These are phyloP conservation scores for Globisporangium polare DNA, from an alignment of 352 stramenopile species.

Conservation along the genomic window DNA sequence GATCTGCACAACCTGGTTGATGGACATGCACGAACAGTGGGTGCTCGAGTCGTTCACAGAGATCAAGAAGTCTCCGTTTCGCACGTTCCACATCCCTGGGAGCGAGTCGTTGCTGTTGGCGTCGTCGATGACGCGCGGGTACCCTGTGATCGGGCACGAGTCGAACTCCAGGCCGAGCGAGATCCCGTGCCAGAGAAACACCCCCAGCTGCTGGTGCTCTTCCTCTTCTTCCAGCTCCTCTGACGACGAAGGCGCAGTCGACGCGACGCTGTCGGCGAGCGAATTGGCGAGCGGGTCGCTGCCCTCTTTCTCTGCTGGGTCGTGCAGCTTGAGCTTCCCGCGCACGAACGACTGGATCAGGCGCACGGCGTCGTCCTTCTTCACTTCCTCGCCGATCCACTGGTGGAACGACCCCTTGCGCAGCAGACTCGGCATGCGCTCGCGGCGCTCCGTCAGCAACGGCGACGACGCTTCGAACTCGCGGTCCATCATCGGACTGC, in stretches of 20 bases:
- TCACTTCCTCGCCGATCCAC: slow-evolving; percentile 29
- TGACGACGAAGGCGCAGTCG: slow-evolving; percentile 13
- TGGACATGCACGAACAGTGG: slow-evolving; percentile 30
- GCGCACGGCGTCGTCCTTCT: slow-evolving; percentile 27
- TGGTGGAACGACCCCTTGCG: slow-evolving; percentile 21
- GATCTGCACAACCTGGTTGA: slow-evolving; percentile 50
- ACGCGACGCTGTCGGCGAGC: slow-evolving; percentile 5
- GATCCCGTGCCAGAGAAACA: slow-evolving; percentile 61
- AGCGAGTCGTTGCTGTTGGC: slow-evolving; percentile 56
- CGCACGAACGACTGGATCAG: slow-evolving; percentile 34
- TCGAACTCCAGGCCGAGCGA: slow-evolving; percentile 46
- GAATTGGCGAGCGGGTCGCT: slow-evolving; percentile 19
- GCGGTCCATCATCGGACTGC: not conserved
- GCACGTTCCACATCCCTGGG: slow-evolving; percentile 64
- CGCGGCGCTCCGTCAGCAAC: not conserved
- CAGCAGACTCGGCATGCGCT: slow-evolving; percentile 6
- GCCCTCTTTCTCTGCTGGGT: not conserved
- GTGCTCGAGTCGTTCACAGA: slow-evolving; percentile 54
- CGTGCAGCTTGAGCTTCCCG: slow-evolving; percentile 13
- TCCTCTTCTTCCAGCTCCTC: slow-evolving; percentile 29
- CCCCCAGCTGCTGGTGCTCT: slow-evolving; percentile 43
- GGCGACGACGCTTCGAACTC: not conserved
- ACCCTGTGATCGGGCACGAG: slow-evolving; percentile 42
- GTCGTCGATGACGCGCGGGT: slow-evolving; percentile 45
- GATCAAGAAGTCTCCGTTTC: slow-evolving; percentile 55